A percentile compares a stretch with the other conserved stretches of the same genome.
phyloP scores from a whole-genome alignment of 2,329 filamentous ascomycete species.

The Curvularia spicifera region DNA sequence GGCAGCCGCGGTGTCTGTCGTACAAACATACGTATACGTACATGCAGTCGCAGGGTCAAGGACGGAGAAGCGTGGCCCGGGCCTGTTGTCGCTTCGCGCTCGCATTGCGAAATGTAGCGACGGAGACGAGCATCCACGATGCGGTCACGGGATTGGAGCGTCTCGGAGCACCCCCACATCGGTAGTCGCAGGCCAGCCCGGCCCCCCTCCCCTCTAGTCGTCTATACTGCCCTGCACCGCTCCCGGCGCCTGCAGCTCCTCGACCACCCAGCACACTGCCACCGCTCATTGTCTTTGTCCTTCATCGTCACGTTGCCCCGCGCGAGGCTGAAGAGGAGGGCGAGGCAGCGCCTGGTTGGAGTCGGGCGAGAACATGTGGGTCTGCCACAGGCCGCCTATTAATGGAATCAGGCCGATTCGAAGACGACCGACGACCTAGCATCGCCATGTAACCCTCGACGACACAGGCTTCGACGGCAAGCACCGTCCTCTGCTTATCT shows the following conservation, averaged over 20 bases:
- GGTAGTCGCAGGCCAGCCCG: slow-evolving; percentile 14
- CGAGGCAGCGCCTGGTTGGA: slow-evolving; percentile 30
- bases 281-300: neutral
- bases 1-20: neutral
- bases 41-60: neutral
- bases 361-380: slow-evolving; percentile 24
- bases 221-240: neutral
- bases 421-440: slow-evolving; percentile 18
- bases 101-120: slow-evolving; percentile 7
- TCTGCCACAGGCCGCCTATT: slow-evolving; percentile 26
- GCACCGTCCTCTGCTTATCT: neutral
- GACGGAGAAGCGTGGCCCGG: too few species aligned
- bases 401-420: slow-evolving; percentile 40
- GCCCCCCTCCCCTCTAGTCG: slow-evolving; percentile 10
- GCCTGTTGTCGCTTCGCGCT: neutral
- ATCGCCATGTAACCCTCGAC: slow-evolving; percentile 8
- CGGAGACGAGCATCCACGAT: slow-evolving; percentile 9
- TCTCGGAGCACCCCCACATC: slow-evolving; percentile 11
- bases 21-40: neutral
- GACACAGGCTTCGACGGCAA: neutral
- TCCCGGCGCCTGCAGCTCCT: slow-evolving; percentile 16
- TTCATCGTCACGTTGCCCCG: slow-evolving; percentile 22
- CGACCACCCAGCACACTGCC: neutral
- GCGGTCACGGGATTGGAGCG: slow-evolving; percentile 15
- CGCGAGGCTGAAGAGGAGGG: slow-evolving; percentile 36